phyloP scores from a whole-genome alignment of 768 basidiomycete species.

The Lepiota brunneoincarnata region DNA sequence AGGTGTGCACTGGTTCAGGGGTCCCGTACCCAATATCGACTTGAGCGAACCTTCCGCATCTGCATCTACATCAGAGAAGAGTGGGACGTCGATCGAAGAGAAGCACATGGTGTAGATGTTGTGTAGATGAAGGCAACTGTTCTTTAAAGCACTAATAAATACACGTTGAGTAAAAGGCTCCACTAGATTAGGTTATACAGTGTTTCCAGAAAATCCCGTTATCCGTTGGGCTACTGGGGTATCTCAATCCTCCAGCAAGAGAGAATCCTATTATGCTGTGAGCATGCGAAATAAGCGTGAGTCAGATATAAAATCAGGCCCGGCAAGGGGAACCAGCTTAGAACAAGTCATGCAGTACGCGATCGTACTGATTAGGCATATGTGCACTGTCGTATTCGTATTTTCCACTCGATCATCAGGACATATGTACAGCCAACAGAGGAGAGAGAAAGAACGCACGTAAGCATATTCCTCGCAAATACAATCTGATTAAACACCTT shows the following conservation, averaged over 20 bases:
- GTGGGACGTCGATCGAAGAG: not conserved
- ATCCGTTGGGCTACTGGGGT: not conserved
- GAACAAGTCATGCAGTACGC: conserved; percentile 66
- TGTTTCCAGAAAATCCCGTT: not conserved
- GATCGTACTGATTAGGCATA: conserved; percentile 80
- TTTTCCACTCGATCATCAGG: conserved; percentile 8
- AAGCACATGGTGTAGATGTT: not conserved
- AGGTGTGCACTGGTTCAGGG: conserved; percentile 73
- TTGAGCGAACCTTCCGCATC: not conserved
- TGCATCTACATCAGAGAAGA: not conserved
- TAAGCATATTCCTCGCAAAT: conserved; percentile 81
- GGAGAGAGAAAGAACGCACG: conserved; percentile 32
- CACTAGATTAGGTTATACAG: not conserved
- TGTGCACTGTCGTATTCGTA: conserved; percentile 55
- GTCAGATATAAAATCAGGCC: too few relatives aligned
- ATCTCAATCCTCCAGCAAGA: not conserved
- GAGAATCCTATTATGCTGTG: not conserved
- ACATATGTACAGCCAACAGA: not conserved
- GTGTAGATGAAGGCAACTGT: not conserved
- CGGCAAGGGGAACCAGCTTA: conserved; percentile 22
- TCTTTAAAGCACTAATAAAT: not conserved
- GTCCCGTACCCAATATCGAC: conserved; percentile 50
- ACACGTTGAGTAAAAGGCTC: not conserved
- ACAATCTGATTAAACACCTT: conserved; percentile 78
- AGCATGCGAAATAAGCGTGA: too few relatives aligned